Base-by-base conservation (phyloP, 495 filamentous ascomycete genomes). In the Aspergillus funiculosus region DNA sequence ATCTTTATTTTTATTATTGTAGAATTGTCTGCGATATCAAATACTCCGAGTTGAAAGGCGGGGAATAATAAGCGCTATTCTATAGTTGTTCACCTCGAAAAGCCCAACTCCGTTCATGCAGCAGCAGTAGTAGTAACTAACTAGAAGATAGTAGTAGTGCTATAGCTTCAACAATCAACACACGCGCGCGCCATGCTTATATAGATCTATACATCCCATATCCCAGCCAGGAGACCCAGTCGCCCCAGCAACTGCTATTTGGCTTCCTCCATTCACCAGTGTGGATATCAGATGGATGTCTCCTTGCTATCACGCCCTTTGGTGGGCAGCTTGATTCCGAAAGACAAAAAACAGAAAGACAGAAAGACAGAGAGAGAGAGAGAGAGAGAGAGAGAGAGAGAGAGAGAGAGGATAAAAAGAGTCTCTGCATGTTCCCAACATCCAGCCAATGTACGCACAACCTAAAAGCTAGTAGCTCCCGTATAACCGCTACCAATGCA, bases 401-500 rank as follows among this genome's bases (percentile, higher is more conserved):
- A n/a, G n/a, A n/a, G n/a, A n/a, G n/a, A n/a, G n/a, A n/a, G 45
- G n/a, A 54, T 29, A 48, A 48, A 40, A 31, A 53, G 31, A 54
- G 42, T n/a, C 40, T 43, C n/a, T 29, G 29, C 34, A 43, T 32
- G 40, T 43, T 30, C 32, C 39, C 31, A 37, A 36, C 14, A 22
- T 20, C 37, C 34, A 50, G 40, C 21, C 44, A 48, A 54, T 48
- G 45, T 37, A 43, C 25, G 32, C 52, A 45, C 53, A 46, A 54
- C 55, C 57, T 60, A 46, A 18, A 49, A 32, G 17, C 36, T 39
- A 27, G 46, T 11, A 28, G 28, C 28, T 10, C 39, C 28, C 36
- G 19, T 44, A 31, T 31, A 25, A 51, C 52, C 54, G 59, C 49
- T 57, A 55, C 50, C 56, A 45, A 67, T 66, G 63, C 63, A 67